Evolutionary conservation across 345 rosid genomes (phyloP).

Genomic region (Erysimum cheiranthoides): DNA sequence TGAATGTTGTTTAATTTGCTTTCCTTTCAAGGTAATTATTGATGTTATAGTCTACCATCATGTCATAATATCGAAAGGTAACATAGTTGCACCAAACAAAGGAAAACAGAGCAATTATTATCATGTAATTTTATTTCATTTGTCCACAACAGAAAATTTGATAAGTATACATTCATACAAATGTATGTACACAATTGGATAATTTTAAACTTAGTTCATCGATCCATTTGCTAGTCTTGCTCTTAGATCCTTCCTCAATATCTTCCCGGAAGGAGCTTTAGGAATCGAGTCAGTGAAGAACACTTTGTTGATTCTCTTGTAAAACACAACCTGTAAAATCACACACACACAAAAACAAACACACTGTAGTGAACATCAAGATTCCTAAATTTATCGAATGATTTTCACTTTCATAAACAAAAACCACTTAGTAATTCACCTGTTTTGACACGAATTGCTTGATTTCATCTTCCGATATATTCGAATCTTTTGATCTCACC

Average conservation of each 20-base stretch:
- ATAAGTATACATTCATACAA: background rate
- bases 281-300: slow-evolving; percentile 76
- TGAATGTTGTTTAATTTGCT: slow-evolving; percentile 9
- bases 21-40: background rate
- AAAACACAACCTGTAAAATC: slow-evolving; percentile 73
- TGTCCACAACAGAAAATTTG: background rate
- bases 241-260: slow-evolving; percentile 75
- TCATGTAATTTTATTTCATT: background rate
- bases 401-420: background rate
- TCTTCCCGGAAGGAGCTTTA: slow-evolving; percentile 84
- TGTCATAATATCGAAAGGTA: background rate
- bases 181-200: background rate
- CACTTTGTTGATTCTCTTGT: slow-evolving; percentile 72
- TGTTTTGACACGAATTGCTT: slow-evolving; percentile 66
- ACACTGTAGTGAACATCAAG: background rate
- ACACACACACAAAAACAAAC: background rate
- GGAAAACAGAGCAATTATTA: background rate
- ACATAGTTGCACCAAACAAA: background rate
- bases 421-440: slow-evolving; percentile 34
- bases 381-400: background rate
- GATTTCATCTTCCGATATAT: slow-evolving; percentile 64
- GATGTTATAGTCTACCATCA: background rate
- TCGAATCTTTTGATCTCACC: slow-evolving; percentile 55
- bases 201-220: background rate
- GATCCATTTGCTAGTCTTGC: slow-evolving; percentile 55